Percentiles rank a stretch among this genome's conserved stretches.
phyloP scores from a whole-genome alignment of 2,329 filamentous ascomycete species.

The Didymella keratinophila region DNA sequence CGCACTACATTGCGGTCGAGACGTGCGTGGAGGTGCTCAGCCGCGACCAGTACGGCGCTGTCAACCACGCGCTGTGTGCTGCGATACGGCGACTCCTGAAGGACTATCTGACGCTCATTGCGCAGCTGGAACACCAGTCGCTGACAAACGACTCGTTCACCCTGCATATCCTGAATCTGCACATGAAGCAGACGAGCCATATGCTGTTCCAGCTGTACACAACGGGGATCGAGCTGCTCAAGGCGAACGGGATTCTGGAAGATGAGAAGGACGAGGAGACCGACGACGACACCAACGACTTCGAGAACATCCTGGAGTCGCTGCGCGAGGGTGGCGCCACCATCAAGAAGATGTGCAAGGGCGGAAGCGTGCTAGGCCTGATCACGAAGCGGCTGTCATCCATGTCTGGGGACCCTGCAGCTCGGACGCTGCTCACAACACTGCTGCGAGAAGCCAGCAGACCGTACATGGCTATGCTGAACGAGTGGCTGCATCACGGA shows the following conservation, averaged over 20 bases:
- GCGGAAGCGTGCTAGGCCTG: slow-evolving; percentile 90
- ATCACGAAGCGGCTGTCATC: slow-evolving; percentile 84
- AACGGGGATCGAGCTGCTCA: slow-evolving; percentile 78
- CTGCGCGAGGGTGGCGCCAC: slow-evolving; percentile 86
- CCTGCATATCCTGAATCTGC: slow-evolving; percentile 89
- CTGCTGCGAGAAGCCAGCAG: slow-evolving; percentile 86
- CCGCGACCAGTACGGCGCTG: slow-evolving; percentile 87
- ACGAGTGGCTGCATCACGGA: slow-evolving; percentile 97
- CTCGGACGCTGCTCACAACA: slow-evolving; percentile 79
- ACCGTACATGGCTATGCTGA: slow-evolving; percentile 97
- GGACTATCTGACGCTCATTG: slow-evolving; percentile 91
- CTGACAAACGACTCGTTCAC: slow-evolving; percentile 90
- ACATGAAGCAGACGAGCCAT: slow-evolving; percentile 87
- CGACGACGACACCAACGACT: slow-evolving; percentile 79
- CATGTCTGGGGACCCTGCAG: slow-evolving; percentile 93
- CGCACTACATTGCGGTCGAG: slow-evolving; percentile 89
- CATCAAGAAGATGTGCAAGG: slow-evolving; percentile 92
- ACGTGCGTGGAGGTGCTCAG: slow-evolving; percentile 95
- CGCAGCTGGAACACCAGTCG: slow-evolving; percentile 92
- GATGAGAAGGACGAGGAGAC: slow-evolving; percentile 71
- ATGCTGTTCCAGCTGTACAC: slow-evolving; percentile 91
- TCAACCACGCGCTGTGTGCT: slow-evolving; percentile 96
- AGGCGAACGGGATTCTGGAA: slow-evolving; percentile 85
- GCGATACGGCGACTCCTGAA: slow-evolving; percentile 89
- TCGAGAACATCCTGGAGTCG: slow-evolving; percentile 92